phyloP scores from a whole-genome alignment of 208 protist species.

The Crithidia expoeki region DNA sequence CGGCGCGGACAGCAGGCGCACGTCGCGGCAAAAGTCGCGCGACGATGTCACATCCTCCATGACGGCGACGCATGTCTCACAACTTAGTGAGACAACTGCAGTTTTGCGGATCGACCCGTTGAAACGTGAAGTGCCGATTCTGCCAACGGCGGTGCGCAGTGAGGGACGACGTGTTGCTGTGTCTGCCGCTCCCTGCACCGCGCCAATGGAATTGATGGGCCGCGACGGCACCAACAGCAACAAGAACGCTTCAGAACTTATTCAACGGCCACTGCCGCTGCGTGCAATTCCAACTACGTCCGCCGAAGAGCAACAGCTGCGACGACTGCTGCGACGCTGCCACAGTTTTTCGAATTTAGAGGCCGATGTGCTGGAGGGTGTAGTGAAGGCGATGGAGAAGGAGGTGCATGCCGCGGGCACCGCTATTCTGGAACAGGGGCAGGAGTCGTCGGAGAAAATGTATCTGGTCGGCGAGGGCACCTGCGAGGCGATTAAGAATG shows the following conservation, averaged over 20 bases:
- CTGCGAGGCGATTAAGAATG: slow-evolving; percentile 86
- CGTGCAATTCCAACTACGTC: slow-evolving; percentile 39
- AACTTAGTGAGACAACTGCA: slow-evolving; percentile 20
- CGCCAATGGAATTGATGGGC: background rate
- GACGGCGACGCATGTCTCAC: slow-evolving; percentile 18
- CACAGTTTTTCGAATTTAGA: slow-evolving; percentile 80
- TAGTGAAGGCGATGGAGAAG: slow-evolving; percentile 63
- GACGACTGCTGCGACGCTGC: slow-evolving; percentile 48
- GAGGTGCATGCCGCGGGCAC: slow-evolving; percentile 66
- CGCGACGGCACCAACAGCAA: background rate
- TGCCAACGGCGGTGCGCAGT: slow-evolving; percentile 28
- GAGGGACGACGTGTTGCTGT: slow-evolving; percentile 69
- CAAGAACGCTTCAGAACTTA: background rate
- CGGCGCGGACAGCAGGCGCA: slow-evolving; percentile 15
- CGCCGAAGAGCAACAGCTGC: slow-evolving; percentile 57
- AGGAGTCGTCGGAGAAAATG: slow-evolving; percentile 63
- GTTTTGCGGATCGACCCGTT: slow-evolving; percentile 27
- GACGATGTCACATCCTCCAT: slow-evolving; percentile 20
- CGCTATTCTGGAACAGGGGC: slow-evolving; percentile 76
- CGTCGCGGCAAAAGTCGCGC: slow-evolving; percentile 2
- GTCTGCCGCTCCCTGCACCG: slow-evolving; percentile 49
- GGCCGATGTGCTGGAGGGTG: slow-evolving; percentile 44
- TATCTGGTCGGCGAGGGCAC: slow-evolving; percentile 81
- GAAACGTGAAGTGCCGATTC: slow-evolving; percentile 15
- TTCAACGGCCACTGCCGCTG: slow-evolving; percentile 29